Evolutionary conservation across 768 basidiomycete genomes (phyloP), one percentile per base, ranked within the genome.

Genomic region (Trichaptum fuscoviolaceum): DNA sequence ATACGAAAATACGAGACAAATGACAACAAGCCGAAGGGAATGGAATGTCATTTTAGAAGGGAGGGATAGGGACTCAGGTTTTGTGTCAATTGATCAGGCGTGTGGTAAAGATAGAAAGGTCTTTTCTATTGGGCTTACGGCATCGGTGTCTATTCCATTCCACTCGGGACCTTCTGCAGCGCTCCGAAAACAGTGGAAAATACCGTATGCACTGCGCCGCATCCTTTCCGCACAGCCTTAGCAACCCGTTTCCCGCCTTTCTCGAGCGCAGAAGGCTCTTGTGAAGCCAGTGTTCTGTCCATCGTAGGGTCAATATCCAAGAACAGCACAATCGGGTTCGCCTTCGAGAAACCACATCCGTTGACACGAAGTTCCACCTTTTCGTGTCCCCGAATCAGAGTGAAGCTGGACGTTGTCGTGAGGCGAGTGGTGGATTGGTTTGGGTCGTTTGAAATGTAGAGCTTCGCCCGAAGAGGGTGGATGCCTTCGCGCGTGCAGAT

Each of bases 401-500:
- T 52, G 42, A 52, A 52, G 42, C 42, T 52, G 6, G 42, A 4
- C 2, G 42, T 52, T 52, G 42, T 52, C 20, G 42, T 52, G 42
- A 5, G 42, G 42, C 42, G 42, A 52, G 42, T 52, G 12, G 42
- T 52, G 10, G 42, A 2, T 20, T 52, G 42, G 20, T 52, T 52
- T 12, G 42, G 42, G 42, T 52, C 42, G 42, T 52, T 52, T 52
- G 42, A 52, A 9, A 61, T 61, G 30, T 25, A 61, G 4, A 61
- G 24, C 59, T 34, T 25, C 59, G 30, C 59, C 3, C 59, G 59
- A 12, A 23, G 23, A 25, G 24, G 24, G 59, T 61, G 59, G 15
- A 61, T 34, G 15, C 30, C 25, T 34, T 61, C 59, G 12, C 59
- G 59, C 8, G 59, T 61, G 15, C 59, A 61, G 24, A 61, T 61